Percentiles rank a stretch among this genome's conserved stretches.
These are phyloP conservation scores for Coriaria nepalensis DNA, from an alignment of 306 rosid species.

Conservation along the genomic window DNA sequence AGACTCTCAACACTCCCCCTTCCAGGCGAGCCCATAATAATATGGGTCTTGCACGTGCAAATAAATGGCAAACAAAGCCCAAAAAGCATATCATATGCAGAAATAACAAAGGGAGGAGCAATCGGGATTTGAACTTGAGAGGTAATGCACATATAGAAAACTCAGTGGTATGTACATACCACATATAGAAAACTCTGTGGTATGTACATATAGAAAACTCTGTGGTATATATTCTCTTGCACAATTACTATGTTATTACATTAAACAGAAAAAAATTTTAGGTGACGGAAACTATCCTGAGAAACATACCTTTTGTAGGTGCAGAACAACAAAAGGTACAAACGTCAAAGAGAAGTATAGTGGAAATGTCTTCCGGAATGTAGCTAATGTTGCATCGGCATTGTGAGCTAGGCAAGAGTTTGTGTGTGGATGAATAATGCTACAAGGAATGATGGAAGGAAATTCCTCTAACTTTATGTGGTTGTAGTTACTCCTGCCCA, in stretches of 20 bases:
- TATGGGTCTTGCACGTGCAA: too few species aligned
- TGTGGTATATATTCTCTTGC: not conserved
- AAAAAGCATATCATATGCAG: too few species aligned
- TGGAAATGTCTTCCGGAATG: slow-evolving; percentile 87
- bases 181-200: too few species aligned
- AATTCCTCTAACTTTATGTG: slow-evolving; percentile 60
- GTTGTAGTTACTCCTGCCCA: slow-evolving; percentile 33
- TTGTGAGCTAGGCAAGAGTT: slow-evolving; percentile 71
- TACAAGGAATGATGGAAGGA: slow-evolving; percentile 79
- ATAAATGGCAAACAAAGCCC: too few species aligned
- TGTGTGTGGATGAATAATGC: slow-evolving; percentile 68
- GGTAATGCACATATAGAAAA: too few species aligned
- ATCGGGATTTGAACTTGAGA: too few species aligned
- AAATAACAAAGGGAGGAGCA: too few species aligned
- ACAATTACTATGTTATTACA: not conserved
- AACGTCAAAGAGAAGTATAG: slow-evolving; percentile 93
- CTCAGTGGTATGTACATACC: too few species aligned
- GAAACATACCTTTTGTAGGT: slow-evolving; percentile 66
- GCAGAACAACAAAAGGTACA: slow-evolving; percentile 90
- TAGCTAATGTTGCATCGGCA: slow-evolving; percentile 63
- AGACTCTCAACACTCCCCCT: too few species aligned
- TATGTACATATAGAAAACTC: too few species aligned
- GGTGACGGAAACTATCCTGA: slow-evolving; percentile 4
- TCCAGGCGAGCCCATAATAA: too few species aligned
- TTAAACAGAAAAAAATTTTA: not conserved